Base-by-base conservation (phyloP, 2,329 filamentous ascomycete genomes). In the Zymoseptoria passerinii region DNA sequence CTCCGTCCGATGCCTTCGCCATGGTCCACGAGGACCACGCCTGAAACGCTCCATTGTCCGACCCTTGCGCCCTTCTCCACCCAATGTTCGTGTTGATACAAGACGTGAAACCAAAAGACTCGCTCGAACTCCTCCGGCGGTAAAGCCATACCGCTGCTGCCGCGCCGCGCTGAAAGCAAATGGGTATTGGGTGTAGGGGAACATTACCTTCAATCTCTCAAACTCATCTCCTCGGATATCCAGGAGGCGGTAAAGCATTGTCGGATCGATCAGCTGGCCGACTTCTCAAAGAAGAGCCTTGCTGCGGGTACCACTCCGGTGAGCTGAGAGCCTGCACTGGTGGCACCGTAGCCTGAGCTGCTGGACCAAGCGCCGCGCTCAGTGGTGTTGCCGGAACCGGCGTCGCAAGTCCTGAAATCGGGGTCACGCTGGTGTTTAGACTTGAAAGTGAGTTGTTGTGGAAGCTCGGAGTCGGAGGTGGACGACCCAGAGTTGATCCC, bases 331-430 rank as follows among this genome's bases (percentile, higher is more conserved):
- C 55, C 7, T 61, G 63, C 48, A 53, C 63, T 55, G 61, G 64
- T 19, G 62, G 60, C 9, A 96, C 86, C 0, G 90, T 96, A 0
- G 92, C 91, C 73, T 95, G 91, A 56, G 91, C 89, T 19, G 92
- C 92, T 5, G 92, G 90, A 0, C 92, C 92, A 4, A 96, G 79
- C 1, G 92, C 92, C 16, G 91, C 92, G 66, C 89, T 94, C 61
- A 96, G 82, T 7, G 92, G 92, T 1, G 92, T 96, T 68, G 94
- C 90, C 8, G 92, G 91, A 44, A 91, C 75, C 9, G 82, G 78
- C 8, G 81, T 76, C 20, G 80, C 78, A 52, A 81, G 81, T 6
- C 55, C 54, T 16, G 53, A 54, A 13, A 57, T 55, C 49, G 61
- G 63, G 18, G 66, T 61, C 54, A 67, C 58, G n/a, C 61, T 59